These are phyloP conservation scores for Candida dubliniensis DNA, from an alignment of 1,139 yeast genomes.

Conservation along the genomic window DNA sequence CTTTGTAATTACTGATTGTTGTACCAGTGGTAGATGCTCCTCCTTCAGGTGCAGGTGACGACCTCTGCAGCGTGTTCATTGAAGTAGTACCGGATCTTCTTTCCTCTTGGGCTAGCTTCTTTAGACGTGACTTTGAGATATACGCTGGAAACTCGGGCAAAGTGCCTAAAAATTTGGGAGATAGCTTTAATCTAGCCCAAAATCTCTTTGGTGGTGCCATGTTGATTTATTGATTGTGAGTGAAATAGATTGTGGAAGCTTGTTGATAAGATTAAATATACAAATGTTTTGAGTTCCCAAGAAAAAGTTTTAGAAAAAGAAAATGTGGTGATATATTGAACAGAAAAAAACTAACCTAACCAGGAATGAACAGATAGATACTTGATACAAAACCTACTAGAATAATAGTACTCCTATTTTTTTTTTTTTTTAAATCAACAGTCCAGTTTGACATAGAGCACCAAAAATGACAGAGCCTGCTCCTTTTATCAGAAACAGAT, in stretches of 20 bases:
- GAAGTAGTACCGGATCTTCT: constrained; percentile 20
- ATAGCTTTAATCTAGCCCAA: constrained; percentile 35
- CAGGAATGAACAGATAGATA: background rate
- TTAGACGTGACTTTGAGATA: constrained; percentile 30
- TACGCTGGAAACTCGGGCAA: constrained; percentile 39
- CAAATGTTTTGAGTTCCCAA: constrained; percentile 2
- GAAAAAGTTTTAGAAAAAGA: too few species aligned
- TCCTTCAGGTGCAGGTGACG: constrained; percentile 18
- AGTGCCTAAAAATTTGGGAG: constrained; percentile 29
- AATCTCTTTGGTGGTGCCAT: constrained; percentile 37
- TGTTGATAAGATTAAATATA: background rate
- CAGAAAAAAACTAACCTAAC: background rate
- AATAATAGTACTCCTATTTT: too few species aligned
- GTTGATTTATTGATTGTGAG: background rate
- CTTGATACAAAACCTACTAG: too few species aligned
- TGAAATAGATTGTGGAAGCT: background rate
- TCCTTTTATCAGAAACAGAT: constrained; percentile 19
- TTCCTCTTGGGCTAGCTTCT: constrained; percentile 32
- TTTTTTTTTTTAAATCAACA: background rate
- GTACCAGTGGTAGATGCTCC: constrained; percentile 13
- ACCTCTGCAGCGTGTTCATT: constrained; percentile 14
- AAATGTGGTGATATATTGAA: too few species aligned
- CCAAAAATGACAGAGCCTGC: constrained; percentile 2
- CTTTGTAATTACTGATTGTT: constrained; percentile 25
- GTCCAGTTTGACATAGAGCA: background rate